A percentile compares a stretch with the other conserved stretches of the same genome.
phyloP scores from a whole-genome alignment of 1,284 basidiomycete species.

The Puccinia coronata region DNA sequence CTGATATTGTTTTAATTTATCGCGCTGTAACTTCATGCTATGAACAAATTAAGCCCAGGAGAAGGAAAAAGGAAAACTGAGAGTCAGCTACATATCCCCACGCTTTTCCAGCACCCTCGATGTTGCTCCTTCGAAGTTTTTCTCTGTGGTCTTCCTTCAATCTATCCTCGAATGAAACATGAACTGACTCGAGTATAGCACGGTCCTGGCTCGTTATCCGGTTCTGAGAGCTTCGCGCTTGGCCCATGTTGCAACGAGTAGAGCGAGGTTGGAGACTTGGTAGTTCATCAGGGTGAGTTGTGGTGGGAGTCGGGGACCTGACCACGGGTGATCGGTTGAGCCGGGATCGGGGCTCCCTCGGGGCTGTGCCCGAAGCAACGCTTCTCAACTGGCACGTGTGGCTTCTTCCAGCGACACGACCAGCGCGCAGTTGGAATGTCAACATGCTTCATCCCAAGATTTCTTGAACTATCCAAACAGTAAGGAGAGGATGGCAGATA shows the following conservation, averaged over 20 bases:
- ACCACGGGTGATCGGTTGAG: no score
- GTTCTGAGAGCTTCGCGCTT: not conserved
- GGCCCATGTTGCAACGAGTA: constrained; percentile 1
- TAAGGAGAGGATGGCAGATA: not conserved
- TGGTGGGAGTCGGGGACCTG: no score
- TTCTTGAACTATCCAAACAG: no score
- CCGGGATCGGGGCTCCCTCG: no score
- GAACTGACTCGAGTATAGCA: constrained; percentile 80
- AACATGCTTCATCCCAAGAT: no score
- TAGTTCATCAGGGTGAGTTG: no score
- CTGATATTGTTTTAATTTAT: constrained; percentile 93
- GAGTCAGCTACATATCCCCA: not conserved
- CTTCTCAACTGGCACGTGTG: no score
- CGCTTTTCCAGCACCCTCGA: not conserved
- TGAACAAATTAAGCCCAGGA: not conserved
- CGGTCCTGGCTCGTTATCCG: constrained; percentile 84
- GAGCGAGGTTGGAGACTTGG: not conserved
- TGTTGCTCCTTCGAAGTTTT: no score
- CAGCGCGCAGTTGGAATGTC: no score
- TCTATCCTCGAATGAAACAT: not conserved
- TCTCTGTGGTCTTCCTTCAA: not conserved
- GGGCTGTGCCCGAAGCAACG: no score
- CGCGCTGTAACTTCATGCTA: constrained; percentile 81
- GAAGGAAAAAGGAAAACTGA: not conserved
- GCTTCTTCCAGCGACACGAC: no score